Conservation (phyloP, 192 early-diverging fungal genomes). For the Coemansia sp. region DNA sequence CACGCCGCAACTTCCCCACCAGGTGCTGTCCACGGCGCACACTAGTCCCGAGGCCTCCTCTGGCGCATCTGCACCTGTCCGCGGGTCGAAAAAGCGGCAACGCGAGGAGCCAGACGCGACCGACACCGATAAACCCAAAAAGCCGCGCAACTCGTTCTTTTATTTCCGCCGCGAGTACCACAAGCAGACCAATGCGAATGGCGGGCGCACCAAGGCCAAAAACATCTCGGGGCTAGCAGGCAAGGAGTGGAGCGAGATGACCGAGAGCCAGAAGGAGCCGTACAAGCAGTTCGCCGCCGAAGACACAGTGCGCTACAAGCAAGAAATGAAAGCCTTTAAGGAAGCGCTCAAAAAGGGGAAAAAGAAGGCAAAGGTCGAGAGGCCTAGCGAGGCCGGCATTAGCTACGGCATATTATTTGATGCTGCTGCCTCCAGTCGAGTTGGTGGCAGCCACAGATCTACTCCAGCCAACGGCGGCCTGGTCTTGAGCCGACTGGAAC, state of each 20-base stretch:
- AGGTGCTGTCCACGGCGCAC: not conserved
- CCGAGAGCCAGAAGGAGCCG: conserved; percentile 51
- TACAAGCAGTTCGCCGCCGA: conserved; percentile 60
- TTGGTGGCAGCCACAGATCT: not conserved
- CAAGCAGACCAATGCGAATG: conserved; percentile 8
- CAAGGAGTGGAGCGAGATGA: conserved; percentile 64
- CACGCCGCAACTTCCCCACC: not conserved
- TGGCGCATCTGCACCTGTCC: not conserved
- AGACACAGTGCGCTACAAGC: conserved; percentile 73
- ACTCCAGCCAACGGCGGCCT: not conserved
- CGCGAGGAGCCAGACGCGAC: not conserved
- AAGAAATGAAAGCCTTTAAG: conserved; percentile 63
- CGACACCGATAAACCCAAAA: conserved; percentile 15
- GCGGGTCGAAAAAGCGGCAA: not conserved
- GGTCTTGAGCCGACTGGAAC: not conserved
- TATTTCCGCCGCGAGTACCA: conserved; percentile 24
- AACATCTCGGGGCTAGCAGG: conserved; percentile 18
- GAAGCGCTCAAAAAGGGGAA: conserved; percentile 20
- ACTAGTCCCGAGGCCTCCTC: not conserved
- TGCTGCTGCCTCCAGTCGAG: not conserved
- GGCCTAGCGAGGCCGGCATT: not conserved
- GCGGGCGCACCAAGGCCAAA: conserved; percentile 18
- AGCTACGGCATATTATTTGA: not conserved
- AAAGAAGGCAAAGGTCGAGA: conserved; percentile 7
- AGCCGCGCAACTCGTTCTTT: conserved; percentile 32